Base-by-base conservation (phyloP, 306 rosid genomes). In the Sindora glabra region DNA sequence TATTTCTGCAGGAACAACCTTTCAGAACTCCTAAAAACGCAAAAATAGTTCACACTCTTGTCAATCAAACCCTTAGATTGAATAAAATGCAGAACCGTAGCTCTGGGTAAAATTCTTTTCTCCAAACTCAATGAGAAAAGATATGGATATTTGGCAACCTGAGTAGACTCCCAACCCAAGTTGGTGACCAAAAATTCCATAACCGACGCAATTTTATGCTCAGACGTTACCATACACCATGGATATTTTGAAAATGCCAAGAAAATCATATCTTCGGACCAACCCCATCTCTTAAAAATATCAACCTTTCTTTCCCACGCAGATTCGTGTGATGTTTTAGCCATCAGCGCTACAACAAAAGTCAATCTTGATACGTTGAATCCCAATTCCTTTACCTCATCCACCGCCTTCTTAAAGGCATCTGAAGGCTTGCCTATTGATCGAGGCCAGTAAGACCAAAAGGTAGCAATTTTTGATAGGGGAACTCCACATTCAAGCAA, bases 281-380 rank as follows among this genome's bases (percentile, higher is more conserved):
- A 71, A 22, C 79, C 85, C 85, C 81, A 79, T 21, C 65, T 71
- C 73, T 62, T 74, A 48, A 60, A 79, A n/a, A 58, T 5, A 10
- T 19, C 45, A 48, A 71, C 3, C 68, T 79, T 79, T 27, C 15
- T 40, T 5, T 48, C 49, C 85, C 85, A 75, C 2, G 49, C 3
- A 0, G 70, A 34, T 47, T 64, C 69, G 17, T 19, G 52, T 37
- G 33, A 3, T 4, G 14, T 22, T 30, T 56, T 45, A 3, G 62
- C 61, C 23, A 27, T 17, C 55, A 75, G 23, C 17, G 84, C 81
- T 1, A 18, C 36, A 30, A 64, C 4, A 27, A 71, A 79, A 32
- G 8, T 2, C 10, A 49, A 10, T 0, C 9, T 63, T 1, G 24
- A 25, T 9, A 81, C 76, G 21, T 34, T 36, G 25, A 79, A 75